Evolutionary conservation across 805 yeast genomes (phyloP), one percentile per base, ranked within the genome.

Genomic region (Komagataella pastoris): DNA sequence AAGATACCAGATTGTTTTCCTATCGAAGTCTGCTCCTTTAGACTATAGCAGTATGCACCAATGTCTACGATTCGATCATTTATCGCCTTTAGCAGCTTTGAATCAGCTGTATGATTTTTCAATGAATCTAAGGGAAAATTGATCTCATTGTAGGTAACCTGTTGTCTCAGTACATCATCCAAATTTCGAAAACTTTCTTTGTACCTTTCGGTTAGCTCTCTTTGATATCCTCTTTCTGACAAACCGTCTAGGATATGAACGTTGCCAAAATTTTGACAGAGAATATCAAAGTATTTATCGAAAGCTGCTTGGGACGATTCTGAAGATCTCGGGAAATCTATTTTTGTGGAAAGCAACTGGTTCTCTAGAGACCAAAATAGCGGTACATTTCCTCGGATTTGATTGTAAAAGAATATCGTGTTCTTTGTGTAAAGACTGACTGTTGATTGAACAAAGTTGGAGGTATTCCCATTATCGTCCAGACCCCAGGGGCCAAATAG

Each of bases 251-350:
- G 58, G 10, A 77, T 66, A 56, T 73, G 76, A 23, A 77, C 66
- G 50, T 72, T 75, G 18, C 80, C 77, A 61, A 69, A 75, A 52
- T 77, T 80, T 36, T 62, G 59, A n/a, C 66, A 63, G 30, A 79
- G 57, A 2, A 59, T 60, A 50, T 77, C 80, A 56, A 78, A 75
- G 57, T 77, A 81, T 45, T 75, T 65, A 19, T 64, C 57, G 51
- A 78, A 73, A 0, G 81, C 79, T 61, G 74, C 76, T 51, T 71
- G 75, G 2, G 80, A 71, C 1, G 81, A 77, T 53, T 77, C 82
- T 49, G 70, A 69, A 1, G 81, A 75, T 49, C 80, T 65, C 1
- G 79, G 75, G 54, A 76, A 73, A 10, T 69, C 67, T 44, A 68
- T 67, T 54, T 71, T 74, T n/a, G 74, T 72, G 7, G 72, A 62